A percentile compares a stretch with the other conserved stretches of the same genome.
Conservation (phyloP, 73 alveolate species). For the Tetrahymena borealis region DNA sequence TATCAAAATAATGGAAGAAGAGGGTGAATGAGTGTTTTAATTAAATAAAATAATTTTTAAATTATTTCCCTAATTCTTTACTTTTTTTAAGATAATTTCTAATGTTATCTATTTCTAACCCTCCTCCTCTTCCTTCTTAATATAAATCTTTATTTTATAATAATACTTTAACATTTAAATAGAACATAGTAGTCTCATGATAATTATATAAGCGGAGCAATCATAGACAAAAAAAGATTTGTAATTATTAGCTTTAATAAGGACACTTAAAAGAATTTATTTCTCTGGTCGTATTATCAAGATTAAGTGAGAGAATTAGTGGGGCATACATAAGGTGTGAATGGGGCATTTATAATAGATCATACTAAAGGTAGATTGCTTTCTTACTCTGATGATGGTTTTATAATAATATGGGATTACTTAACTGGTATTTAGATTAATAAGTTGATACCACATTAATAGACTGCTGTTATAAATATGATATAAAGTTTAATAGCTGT, state of each 20-base stretch:
- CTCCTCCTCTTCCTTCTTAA: too few species aligned
- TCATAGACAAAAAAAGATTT: background rate
- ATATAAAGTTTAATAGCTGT: background rate
- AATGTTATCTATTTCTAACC: too few species aligned
- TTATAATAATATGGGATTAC: background rate
- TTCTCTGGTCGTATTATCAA: background rate
- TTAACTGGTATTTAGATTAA: background rate
- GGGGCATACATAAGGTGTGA: background rate
- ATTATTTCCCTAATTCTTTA: too few species aligned
- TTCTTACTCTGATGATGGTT: background rate
- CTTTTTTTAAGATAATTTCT: too few species aligned
- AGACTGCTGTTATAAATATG: background rate
- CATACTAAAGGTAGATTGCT: background rate
- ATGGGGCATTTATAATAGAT: background rate
- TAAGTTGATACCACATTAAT: background rate
- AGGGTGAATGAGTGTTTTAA: too few species aligned
- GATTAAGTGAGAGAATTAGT: background rate
- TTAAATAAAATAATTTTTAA: too few species aligned
- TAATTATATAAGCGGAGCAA: background rate
- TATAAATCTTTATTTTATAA: too few species aligned
- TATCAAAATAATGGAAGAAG: background rate
- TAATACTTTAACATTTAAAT: background rate
- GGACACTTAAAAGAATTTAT: background rate
- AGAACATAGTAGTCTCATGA: background rate
- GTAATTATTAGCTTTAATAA: background rate